Conservation (phyloP, 257 asterid genomes). For the Mitragyna speciosa region DNA sequence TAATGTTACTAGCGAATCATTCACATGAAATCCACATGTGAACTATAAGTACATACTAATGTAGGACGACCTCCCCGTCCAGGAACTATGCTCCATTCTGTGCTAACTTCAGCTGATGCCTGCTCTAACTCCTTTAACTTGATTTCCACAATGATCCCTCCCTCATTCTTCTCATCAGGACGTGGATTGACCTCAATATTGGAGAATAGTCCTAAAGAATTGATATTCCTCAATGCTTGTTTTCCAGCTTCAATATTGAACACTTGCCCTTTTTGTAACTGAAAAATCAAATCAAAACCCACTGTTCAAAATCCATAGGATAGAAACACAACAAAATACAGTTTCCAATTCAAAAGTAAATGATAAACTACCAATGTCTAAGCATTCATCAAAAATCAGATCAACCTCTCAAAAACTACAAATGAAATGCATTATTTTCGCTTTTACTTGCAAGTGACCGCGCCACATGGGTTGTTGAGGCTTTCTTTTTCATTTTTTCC, state of each 20-base stretch:
- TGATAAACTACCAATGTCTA: neutral
- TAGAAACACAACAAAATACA: neutral
- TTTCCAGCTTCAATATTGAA: constrained; percentile 94
- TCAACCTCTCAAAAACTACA: neutral
- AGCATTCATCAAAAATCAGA: neutral
- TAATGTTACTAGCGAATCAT: constrained; percentile 5
- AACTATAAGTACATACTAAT: constrained; percentile 45
- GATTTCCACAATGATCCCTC: constrained; percentile 88
- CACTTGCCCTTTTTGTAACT: constrained; percentile 89
- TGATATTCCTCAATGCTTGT: constrained; percentile 88
- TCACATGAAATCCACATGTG: constrained; percentile 7
- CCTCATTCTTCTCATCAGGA: constrained; percentile 93
- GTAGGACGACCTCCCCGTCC: constrained; percentile 98
- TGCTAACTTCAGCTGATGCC: constrained; percentile 96
- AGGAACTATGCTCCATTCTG: constrained; percentile 97
- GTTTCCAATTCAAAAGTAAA: too few species aligned
- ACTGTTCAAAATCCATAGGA: constrained; percentile 6
- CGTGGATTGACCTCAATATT: constrained; percentile 98
- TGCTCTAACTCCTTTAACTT: constrained; percentile 95
- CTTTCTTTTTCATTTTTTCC: too few species aligned
- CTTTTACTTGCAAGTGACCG: neutral
- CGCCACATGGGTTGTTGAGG: too few species aligned
- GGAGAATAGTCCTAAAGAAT: constrained; percentile 85
- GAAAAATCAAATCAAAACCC: constrained; percentile 27
- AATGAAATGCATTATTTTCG: neutral